Conservation (phyloP, 306 rosid species). For the Castanea crenata region DNA sequence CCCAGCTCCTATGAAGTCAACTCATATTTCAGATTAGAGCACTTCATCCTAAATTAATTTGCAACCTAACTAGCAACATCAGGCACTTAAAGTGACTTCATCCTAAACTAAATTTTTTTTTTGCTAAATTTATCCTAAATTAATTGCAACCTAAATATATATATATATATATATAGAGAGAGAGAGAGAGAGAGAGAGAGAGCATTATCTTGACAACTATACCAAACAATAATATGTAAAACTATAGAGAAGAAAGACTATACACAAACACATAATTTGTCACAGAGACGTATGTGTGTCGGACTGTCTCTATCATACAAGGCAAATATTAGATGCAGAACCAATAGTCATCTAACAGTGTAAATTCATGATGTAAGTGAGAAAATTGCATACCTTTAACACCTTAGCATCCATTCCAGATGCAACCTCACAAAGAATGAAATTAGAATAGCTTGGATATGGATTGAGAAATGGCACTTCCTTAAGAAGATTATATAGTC, state of each 20-base stretch:
- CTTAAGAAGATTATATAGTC: slow-evolving; percentile 67
- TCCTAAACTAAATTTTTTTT: no score
- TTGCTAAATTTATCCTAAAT: no score
- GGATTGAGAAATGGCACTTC: slow-evolving; percentile 76
- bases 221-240: no score
- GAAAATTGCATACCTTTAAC: slow-evolving; percentile 61
- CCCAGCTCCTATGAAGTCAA: not conserved
- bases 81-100: not conserved
- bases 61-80: not conserved
- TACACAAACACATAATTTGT: no score
- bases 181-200: no score
- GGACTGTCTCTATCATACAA: not conserved
- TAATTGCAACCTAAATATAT: no score
- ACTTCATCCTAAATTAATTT: not conserved
- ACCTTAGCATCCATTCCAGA: slow-evolving; percentile 83
- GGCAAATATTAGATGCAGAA: not conserved
- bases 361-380: not conserved
- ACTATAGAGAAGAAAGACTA: no score
- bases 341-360: not conserved
- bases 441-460: slow-evolving; percentile 87
- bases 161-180: no score
- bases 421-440: slow-evolving; percentile 88
- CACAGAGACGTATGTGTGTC: not conserved
- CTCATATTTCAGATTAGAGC: not conserved
- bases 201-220: not conserved